Conservation (phyloP, 768 basidiomycete genomes). For the Pluteus cervinus region DNA sequence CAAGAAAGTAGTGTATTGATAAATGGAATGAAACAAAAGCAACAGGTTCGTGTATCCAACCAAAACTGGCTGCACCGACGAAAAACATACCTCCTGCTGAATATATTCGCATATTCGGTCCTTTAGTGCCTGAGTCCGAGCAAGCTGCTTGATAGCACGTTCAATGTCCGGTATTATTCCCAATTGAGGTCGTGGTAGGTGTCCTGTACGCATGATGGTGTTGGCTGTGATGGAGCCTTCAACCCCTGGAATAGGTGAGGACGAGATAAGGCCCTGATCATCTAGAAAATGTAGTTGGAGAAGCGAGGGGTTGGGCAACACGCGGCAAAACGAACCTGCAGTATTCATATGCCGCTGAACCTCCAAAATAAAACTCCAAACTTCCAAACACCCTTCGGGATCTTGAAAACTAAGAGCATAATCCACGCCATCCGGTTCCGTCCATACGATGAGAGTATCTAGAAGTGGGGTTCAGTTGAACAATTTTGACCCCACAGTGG, state of each 20-base stretch:
- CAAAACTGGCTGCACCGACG: slow-evolving; percentile 4
- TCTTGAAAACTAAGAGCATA: slow-evolving; percentile 98
- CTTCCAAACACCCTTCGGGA: slow-evolving; percentile 89
- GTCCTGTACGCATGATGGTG: slow-evolving; percentile 63
- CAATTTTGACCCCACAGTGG: too few species aligned
- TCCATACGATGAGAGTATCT: slow-evolving; percentile 99
- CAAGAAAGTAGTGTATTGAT: slow-evolving; percentile 11
- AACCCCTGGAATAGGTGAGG: slow-evolving; percentile 55
- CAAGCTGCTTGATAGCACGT: slow-evolving; percentile 65
- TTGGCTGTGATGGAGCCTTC: slow-evolving; percentile 56
- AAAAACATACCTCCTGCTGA: slow-evolving; percentile 62
- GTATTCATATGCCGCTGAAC: slow-evolving; percentile 80
- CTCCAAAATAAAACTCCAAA: slow-evolving; percentile 95
- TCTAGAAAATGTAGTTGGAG: slow-evolving; percentile 24
- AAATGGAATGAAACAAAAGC: slow-evolving; percentile 11
- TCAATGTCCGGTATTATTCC: slow-evolving; percentile 80
- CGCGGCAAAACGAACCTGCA: slow-evolving; percentile 38
- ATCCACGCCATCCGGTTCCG: slow-evolving; percentile 90
- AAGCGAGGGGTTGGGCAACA: slow-evolving; percentile 4
- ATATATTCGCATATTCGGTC: slow-evolving; percentile 90
- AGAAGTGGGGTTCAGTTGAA: too few species aligned
- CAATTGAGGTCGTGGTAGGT: slow-evolving; percentile 69
- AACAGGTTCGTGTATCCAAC: slow-evolving; percentile 7
- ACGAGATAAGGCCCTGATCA: slow-evolving; percentile 43
- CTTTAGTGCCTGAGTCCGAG: slow-evolving; percentile 66